Conservation (phyloP, 495 filamentous ascomycete genomes). For the Cenococcum geophilum region DNA sequence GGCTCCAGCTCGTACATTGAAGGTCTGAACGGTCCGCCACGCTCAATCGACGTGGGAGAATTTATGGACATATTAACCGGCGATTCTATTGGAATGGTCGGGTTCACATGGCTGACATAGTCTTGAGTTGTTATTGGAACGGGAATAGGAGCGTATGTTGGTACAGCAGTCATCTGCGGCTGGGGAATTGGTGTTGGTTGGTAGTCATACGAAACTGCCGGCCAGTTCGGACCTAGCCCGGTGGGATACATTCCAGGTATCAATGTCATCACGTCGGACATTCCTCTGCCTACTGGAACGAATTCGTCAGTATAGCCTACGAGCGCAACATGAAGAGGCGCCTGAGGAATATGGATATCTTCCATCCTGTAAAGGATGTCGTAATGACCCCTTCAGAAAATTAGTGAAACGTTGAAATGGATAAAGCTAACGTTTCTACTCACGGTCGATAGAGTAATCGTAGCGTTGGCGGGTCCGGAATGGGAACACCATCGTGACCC, state of each 20-base stretch:
- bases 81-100: conserved; percentile 20
- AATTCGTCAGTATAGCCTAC: conserved; percentile 27
- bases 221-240: conserved; percentile 25
- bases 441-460: conserved; percentile 67
- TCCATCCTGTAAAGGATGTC: conserved; percentile 79
- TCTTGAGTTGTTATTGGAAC: conserved; percentile 22
- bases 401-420: neutral
- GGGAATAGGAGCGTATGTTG: conserved; percentile 18
- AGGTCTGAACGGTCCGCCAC: conserved; percentile 24
- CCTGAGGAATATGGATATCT: conserved; percentile 37
- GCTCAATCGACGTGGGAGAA: conserved; percentile 8
- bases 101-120: conserved; percentile 19
- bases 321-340: conserved; percentile 26
- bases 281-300: conserved; percentile 15
- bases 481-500: conserved; percentile 44
- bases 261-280: conserved; percentile 28
- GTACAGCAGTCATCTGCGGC: conserved; percentile 21
- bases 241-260: conserved; percentile 29
- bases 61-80: conserved; percentile 19
- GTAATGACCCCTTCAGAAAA: conserved; percentile 68
- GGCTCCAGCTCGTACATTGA: conserved; percentile 35
- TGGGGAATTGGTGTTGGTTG: conserved; percentile 19
- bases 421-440: conserved; percentile 33
- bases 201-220: conserved; percentile 28
- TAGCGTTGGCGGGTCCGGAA: conserved; percentile 50